Evolutionary conservation across 345 rosid genomes (phyloP), one percentile per base, ranked within the genome.

Genomic region (Eucalyptus erythrocorys): DNA sequence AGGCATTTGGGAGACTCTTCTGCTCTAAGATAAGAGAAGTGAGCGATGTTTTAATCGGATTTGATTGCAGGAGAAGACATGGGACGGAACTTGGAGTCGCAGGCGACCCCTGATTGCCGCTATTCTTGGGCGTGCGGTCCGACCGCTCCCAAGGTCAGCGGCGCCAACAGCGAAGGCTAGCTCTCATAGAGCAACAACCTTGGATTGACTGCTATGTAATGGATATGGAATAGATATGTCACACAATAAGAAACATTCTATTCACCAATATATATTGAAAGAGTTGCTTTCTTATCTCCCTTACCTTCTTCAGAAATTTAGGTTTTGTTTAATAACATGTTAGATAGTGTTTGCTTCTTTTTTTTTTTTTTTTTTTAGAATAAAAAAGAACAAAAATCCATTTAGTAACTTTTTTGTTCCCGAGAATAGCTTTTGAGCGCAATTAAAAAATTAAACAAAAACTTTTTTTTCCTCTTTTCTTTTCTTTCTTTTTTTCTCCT

Each of bases 401-500:
- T 50, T 50, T 16, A 1, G 1, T 50, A 50, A 50, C 53, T 2
- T 50, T 49, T 49, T 16, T 50, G 21, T 50, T 50, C 1, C 0
- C 3, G 3, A 2, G 3, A 50, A 50, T 50, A 50, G 8, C 15
- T 50, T 50, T 50, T 1, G 21, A 2, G 1, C 0, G 16, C 0
- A 50, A 50, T 16, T 7, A 49, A 15, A 3, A 49, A 15, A 19
- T 16, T 2, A 49, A 49, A 21, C 8, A 1, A 50, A 50, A 50
- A 50, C 0, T 7, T 15, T 6, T 50, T 49, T 49, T 16, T 49
- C 17, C 6, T 49, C 19, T 49, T 49, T 6, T 49, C 7, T 49
- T 49, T 49, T 49, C 19, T 49, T 49, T 49, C 1, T 48, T 48
- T 13, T 13, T 13, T 3, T 47, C 4, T 47, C 48, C 13, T 48